Conservation (phyloP, 2,329 filamentous ascomycete species). For the Neonectria neomacrospora region DNA sequence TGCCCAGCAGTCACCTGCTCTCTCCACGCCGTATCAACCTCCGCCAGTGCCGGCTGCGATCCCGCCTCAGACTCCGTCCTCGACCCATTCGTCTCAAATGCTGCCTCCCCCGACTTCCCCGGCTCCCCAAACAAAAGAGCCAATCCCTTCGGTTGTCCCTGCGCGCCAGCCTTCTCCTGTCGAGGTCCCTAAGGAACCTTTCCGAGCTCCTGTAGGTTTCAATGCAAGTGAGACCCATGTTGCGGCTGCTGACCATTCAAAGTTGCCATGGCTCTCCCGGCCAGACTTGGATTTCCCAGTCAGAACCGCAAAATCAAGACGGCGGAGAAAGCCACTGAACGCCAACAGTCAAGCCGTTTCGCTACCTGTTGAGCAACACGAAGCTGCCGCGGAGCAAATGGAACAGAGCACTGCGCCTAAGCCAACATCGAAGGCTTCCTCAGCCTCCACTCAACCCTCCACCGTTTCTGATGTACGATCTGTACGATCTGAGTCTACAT, state of each 20-base stretch:
- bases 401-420: slow-evolving; percentile 34
- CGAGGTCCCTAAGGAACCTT: slow-evolving; percentile 48
- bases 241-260: slow-evolving; percentile 13
- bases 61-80: slow-evolving; percentile 63
- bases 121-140: slow-evolving; percentile 54
- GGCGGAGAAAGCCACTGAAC: slow-evolving; percentile 56
- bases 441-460: slow-evolving; percentile 30
- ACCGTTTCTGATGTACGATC: slow-evolving; percentile 32
- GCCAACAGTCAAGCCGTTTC: slow-evolving; percentile 54
- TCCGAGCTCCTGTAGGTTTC: slow-evolving; percentile 60
- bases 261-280: slow-evolving; percentile 69
- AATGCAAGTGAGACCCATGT: not conserved
- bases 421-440: slow-evolving; percentile 29
- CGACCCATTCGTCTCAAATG: slow-evolving; percentile 60
- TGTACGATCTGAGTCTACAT: slow-evolving; percentile 31
- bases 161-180: slow-evolving; percentile 41
- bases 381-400: slow-evolving; percentile 44
- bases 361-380: slow-evolving; percentile 55
- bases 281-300: slow-evolving; percentile 63
- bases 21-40: slow-evolving; percentile 68
- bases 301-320: slow-evolving; percentile 50
- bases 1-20: slow-evolving; percentile 62
- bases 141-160: slow-evolving; percentile 41
- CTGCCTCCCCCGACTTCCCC: slow-evolving; percentile 59
- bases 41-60: slow-evolving; percentile 57